Base-by-base conservation (phyloP, 2,329 filamentous ascomycete genomes). In the Dactylellina leptospora region DNA sequence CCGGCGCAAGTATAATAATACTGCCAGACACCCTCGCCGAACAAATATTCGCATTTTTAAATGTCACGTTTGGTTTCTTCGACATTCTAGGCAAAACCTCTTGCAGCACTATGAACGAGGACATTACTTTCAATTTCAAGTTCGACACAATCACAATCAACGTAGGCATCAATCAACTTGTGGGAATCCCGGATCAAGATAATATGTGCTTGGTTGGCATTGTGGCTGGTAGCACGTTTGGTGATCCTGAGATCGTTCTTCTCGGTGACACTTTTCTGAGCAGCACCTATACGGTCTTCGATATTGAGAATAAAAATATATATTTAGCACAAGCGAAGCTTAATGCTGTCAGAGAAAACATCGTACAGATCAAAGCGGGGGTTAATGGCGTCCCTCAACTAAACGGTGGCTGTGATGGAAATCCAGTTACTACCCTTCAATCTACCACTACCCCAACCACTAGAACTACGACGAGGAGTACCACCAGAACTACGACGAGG, bases 251-350 rank as follows among this genome's bases (percentile, higher is more conserved):
- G 23, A 48, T 82, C 0, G 85, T 79, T 74, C 79, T 87, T 47
- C 81, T 87, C 6, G 85, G 85, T 44, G 85, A 86, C 75, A 85
- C 83, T 0, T 87, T 87, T 76, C 78, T 87, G 27, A 83, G 85
- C 58, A 87, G 85, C 0, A 85, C 85, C 0, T 86, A 86, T 76
- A 83, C 85, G 54, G 84, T 85, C 58, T 86, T 85, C 77, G 84
- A 86, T 75, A 77, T 85, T 42, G 79, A 79, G 58, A 82, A 85
- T 77, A 77, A 83, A 75, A 78, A 84, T 78, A 79, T 87, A 59
- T 84, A 80, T 64, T 76, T 86, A 2, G 84, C 84, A 13, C 84
- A 84, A 79, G 81, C 85, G 50, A 85, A 84, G 74, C 77, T 84
- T 55, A 83, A 84, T 76, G 79, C 58, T 6, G 27, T 28, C 9